These are phyloP conservation scores for Polychaeton citri DNA, from an alignment of 2,329 filamentous ascomycete species.

Conservation along the genomic window DNA sequence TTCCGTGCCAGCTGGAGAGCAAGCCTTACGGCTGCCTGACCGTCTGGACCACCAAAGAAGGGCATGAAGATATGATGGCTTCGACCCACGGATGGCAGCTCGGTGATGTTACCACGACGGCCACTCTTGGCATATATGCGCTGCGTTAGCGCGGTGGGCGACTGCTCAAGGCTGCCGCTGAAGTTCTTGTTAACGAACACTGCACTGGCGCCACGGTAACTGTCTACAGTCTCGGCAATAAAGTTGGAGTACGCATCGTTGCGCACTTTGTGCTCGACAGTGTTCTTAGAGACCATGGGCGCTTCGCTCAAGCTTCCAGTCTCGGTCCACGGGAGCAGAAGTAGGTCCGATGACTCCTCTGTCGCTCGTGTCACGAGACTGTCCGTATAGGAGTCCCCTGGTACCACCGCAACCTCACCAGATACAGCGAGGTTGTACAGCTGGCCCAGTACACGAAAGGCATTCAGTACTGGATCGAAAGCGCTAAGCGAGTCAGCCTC, in stretches of 20 bases:
- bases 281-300: constrained; percentile 26
- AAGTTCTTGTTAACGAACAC: constrained; percentile 63
- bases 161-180: constrained; percentile 25
- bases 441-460: constrained; percentile 77
- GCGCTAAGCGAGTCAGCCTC: constrained; percentile 57
- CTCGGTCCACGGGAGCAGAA: constrained; percentile 84
- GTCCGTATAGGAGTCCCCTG: constrained; percentile 64
- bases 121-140: constrained; percentile 49
- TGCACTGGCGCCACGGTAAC: constrained; percentile 53
- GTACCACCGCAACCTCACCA: constrained; percentile 67
- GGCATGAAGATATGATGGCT: constrained; percentile 77
- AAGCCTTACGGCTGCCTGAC: constrained; percentile 63
- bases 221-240: constrained; percentile 52
- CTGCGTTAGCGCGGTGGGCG: constrained; percentile 37
- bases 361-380: constrained; percentile 53
- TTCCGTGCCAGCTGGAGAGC: constrained; percentile 76
- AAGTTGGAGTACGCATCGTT: constrained; percentile 57
- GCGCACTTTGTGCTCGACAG: constrained; percentile 39
- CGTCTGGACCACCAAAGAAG: constrained; percentile 75
- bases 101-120: constrained; percentile 38
- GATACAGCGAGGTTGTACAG: constrained; percentile 73
- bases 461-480: constrained; percentile 74
- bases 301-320: constrained; percentile 62
- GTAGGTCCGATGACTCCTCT: constrained; percentile 45
- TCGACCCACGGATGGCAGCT: constrained; percentile 49